Evolutionary conservation across 2,329 filamentous ascomycete species (phyloP), one percentile per base, ranked within the genome.

Genomic region (Clarireedia homoeocarpa): DNA sequence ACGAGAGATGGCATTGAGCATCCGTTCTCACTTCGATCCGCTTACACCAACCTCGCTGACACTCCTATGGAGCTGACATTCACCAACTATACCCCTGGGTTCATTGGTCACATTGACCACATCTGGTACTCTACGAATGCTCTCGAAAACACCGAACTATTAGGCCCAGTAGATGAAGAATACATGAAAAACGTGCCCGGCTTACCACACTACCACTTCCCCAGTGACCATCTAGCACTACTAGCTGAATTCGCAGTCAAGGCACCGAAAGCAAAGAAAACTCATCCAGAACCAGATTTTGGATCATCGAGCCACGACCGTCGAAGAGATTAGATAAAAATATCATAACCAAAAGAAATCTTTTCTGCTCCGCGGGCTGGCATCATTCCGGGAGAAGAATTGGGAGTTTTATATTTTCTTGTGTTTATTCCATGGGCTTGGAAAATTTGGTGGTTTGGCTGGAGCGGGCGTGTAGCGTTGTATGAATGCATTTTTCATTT

Each of bases 21-120:
- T 71, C 91, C 91, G 0, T 99, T 97, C 76, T 92, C 86, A 67
- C 77, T 99, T 62, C 90, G 94, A 67, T 96, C 94, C 23, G 85
- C 91, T 3, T 99, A 99, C 71, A 82, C 83, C 38, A 82, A 88
- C 61, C 86, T 95, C 52, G 86, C 86, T 61, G 87, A 92, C 68
- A 84, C 94, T 38, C 84, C 85, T 6, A 88, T 91, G 57, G 89
- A 96, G 69, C 75, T 97, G 65, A 84, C 84, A 4, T 99, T 96
- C 71, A 99, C 94, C 48, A 99, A 99, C 73, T 99, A 97, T 73
- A 95, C 91, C 14, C 91, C 94, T 1, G 84, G 84, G n/a, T 99
- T 96, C 73, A 82, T 83, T 51, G 91, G 91, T 60, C 89, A 95
- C 56, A 88, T 99, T 63, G 94, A 99, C 71, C 96, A 97, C 72